Evolutionary conservation across 2,329 filamentous ascomycete species (phyloP), one percentile per base, ranked within the genome.

Genomic region (Pezicula radicicola): DNA sequence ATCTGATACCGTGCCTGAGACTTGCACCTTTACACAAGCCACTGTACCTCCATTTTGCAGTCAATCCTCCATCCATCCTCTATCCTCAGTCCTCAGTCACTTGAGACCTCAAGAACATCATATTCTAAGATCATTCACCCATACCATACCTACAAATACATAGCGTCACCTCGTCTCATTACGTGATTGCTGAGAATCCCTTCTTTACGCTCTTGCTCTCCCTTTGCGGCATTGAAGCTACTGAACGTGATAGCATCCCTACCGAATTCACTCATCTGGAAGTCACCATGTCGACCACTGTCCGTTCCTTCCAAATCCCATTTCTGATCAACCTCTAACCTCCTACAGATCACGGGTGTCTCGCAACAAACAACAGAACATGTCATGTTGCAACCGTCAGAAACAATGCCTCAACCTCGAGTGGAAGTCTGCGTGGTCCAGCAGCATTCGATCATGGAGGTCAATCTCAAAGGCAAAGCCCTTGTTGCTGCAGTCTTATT

Each of bases 271-370:
- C 77, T 95, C 59, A 94, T 94, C 18, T 19, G 15, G 15, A 25
- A 18, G 15, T 74, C 94, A 89, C 52, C 91, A 94, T 77, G 85
- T 84, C 6, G 76, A 83, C 53, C 76, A 82, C 60, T 74, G 79
- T 47, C 71, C 88, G 10, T 91, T 93, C 89, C 95, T 53, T 80
- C 79, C 46, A 95, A 95, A 65, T 81, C 85, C 2, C 79, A 87
- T 79, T 88, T 3, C 81, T 85, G 18, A 68, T 89, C 50, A 76
- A 91, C 55, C 90, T 85, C 57, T 94, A 53, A 59, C 52, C 37
- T 15, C 3, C 15, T 21, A 5, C 42, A 61, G 57, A 43, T 47
- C 46, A 60, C 57, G 56, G 50, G 52, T 18, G 19, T 50, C 18
- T 19, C 52, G 10, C 40, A 44, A 30, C 49, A 54, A 8, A 54